Evolutionary conservation across 1,284 basidiomycete species (phyloP).

Genomic region (Ustilago trichophora): DNA sequence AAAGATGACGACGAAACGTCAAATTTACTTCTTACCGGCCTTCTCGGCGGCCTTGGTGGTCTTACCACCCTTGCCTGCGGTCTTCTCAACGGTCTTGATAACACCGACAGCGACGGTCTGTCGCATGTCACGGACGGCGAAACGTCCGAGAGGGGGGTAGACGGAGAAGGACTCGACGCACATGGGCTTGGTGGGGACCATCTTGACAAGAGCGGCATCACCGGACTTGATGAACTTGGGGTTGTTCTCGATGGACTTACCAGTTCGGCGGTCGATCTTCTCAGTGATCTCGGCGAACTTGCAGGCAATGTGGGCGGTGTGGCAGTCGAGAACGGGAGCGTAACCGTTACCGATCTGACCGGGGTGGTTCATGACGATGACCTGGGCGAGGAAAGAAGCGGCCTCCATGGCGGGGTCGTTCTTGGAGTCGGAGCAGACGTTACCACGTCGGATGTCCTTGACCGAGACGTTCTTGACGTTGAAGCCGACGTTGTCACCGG

Average conservation of each 20-base stretch:
- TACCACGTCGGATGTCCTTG: slow-evolving; percentile 99
- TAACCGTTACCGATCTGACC: slow-evolving; percentile 99
- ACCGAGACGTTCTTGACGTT: slow-evolving; percentile 94
- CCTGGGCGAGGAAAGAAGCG: slow-evolving; percentile 99
- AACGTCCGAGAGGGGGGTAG: slow-evolving; percentile 99
- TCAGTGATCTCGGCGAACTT: slow-evolving; percentile 97
- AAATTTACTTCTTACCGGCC: slow-evolving; percentile 63
- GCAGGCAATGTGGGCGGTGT: slow-evolving; percentile 99
- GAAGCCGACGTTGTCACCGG: slow-evolving; percentile 99
- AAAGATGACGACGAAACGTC: neutral
- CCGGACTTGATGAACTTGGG: slow-evolving; percentile 85
- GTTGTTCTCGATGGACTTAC: slow-evolving; percentile 84
- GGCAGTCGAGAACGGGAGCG: slow-evolving; percentile 98
- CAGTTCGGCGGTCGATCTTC: slow-evolving; percentile 96
- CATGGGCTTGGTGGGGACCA: slow-evolving; percentile 96
- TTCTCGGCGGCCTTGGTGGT: slow-evolving; percentile 94
- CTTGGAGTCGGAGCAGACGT: slow-evolving; percentile 99
- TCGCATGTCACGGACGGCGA: slow-evolving; percentile 73
- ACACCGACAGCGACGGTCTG: slow-evolving; percentile 81
- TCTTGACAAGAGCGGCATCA: slow-evolving; percentile 90
- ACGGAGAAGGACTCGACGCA: slow-evolving; percentile 97
- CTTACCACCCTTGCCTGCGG: slow-evolving; percentile 69
- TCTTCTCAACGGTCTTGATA: slow-evolving; percentile 74
- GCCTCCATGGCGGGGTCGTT: slow-evolving; percentile 99
- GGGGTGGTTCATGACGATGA: slow-evolving; percentile 99